Base-by-base conservation (phyloP, 202 grass and related monocot genomes). In the Cymbopogon flexuosus region DNA sequence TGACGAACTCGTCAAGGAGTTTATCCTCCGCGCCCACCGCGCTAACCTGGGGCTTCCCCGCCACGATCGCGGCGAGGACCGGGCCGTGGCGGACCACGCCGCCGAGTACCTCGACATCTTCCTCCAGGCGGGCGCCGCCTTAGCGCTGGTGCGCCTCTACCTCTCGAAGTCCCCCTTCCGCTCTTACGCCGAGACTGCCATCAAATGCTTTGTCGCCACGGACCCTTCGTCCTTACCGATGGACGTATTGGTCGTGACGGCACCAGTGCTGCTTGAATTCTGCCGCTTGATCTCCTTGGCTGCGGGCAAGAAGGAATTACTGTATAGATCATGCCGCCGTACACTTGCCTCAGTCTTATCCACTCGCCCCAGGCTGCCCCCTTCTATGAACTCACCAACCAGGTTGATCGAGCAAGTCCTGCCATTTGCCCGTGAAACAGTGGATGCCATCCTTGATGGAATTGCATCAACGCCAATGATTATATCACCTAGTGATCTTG, bases 91-190 rank as follows among this genome's bases (percentile, higher is more conserved):
- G 10, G 62, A 82, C 37, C 66, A 83, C 10, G 29, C 79, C 5
- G 60, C 70, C 0, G 92, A 92, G 18, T 75, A 91, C 56, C 70
- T 99, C 3, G 79, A 89, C 27, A 88, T 99, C 56, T 99, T 99
- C 75, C 65, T 89, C 22, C 77, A 88, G 22, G 72, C 90, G 0
- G 88, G 88, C 43, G 92, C 89, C 3, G 71, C 92, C 64, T 19
- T 91, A n/a, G 82, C 90, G 1, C 81, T 99, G n/a, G 92, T 99
- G 31, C 90, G 90, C 65, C 88, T 99, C n/a, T 93, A 99, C 85
- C 77, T 93, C 46, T 91, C 90, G 0, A 79, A 10, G 2, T 71
- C 78, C 22, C 23, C 57, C 0, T 86, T 78, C 1, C 87, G 75
- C 27, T 70, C 57, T 0, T 79, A 77, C 0, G 96, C 92, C 0